Evolutionary conservation across 768 basidiomycete genomes (phyloP).

Genomic region (Fomitopsis serialis): DNA sequence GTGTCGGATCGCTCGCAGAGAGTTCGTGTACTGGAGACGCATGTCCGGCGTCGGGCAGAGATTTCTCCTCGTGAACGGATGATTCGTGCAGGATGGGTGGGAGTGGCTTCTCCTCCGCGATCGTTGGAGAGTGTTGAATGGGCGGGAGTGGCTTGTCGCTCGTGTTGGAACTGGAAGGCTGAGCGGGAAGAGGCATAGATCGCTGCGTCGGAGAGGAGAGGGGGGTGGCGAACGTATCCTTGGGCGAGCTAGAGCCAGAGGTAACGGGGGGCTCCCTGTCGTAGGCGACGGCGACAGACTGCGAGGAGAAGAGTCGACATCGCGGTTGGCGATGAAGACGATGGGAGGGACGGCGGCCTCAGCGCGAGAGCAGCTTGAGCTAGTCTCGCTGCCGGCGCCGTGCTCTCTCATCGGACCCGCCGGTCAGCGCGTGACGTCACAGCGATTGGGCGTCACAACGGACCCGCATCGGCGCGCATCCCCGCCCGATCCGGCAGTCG

Average conservation of each 20-base stretch:
- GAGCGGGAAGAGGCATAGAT: not conserved
- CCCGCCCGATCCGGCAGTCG: too few species aligned
- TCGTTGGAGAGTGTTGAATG: not conserved
- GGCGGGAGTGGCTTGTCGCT: not conserved
- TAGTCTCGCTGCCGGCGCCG: not conserved
- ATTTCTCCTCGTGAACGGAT: not conserved
- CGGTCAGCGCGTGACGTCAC: not conserved
- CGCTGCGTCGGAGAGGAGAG: slow-evolving; percentile 7
- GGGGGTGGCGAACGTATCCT: slow-evolving; percentile 10
- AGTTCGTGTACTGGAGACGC: not conserved
- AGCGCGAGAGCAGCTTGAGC: not conserved
- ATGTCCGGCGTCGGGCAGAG: too few species aligned
- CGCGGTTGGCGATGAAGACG: not conserved
- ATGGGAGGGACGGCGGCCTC: not conserved
- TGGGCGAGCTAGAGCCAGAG: slow-evolving; percentile 4
- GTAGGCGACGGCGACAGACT: not conserved
- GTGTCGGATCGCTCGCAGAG: slow-evolving; percentile 10
- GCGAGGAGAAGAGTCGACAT: not conserved
- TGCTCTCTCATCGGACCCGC: not conserved
- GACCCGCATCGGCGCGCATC: not conserved
- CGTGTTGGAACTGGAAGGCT: not conserved
- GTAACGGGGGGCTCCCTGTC: slow-evolving; percentile 5
- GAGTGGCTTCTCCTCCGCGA: not conserved
- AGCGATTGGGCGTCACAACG: not conserved
- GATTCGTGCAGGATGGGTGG: not conserved